Evolutionary conservation across 1,284 basidiomycete genomes (phyloP).

Genomic region (Trichosporon sp.): DNA sequence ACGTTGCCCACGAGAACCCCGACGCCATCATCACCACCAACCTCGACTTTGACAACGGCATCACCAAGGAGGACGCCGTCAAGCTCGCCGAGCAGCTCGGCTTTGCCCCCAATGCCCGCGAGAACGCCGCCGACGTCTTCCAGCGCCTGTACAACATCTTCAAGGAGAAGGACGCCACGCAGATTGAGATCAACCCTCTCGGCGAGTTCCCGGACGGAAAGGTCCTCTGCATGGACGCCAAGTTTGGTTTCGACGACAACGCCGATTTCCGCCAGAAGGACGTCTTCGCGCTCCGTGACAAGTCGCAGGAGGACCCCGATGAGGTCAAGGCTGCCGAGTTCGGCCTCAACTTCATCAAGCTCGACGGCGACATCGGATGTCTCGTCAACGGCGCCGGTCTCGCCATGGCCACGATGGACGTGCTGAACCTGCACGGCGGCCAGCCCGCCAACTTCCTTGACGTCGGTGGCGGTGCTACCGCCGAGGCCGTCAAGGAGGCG

Average conservation of each 20-base stretch:
- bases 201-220: conserved; percentile 90
- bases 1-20: conserved; percentile 97
- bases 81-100: conserved; percentile 84
- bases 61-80: conserved; percentile 67
- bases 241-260: conserved; percentile 99
- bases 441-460: conserved; percentile 95
- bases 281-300: conserved; percentile 82
- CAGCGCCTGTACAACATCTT: conserved; percentile 93
- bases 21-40: conserved; percentile 93
- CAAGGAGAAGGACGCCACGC: conserved; percentile 98
- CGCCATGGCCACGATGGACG: conserved; percentile 99
- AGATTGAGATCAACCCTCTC: conserved; percentile 99
- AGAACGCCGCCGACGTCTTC: conserved; percentile 87
- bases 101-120: conserved; percentile 67
- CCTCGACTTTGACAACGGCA: conserved; percentile 79
- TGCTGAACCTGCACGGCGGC: conserved; percentile 88
- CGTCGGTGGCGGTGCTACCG: conserved; percentile 95
- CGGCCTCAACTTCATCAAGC: conserved; percentile 98
- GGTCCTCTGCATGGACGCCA: conserved; percentile 99
- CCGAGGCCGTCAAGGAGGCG: conserved; percentile 98
- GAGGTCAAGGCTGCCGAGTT: conserved; percentile 84
- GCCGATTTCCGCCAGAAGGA: conserved; percentile 96
- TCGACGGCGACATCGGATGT: conserved; percentile 96
- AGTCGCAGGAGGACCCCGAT: conserved; percentile 90
- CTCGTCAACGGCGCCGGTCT: conserved; percentile 98